Evolutionary conservation across 2,329 filamentous ascomycete genomes (phyloP).

Genomic region (Fusarium drepaniforme): DNA sequence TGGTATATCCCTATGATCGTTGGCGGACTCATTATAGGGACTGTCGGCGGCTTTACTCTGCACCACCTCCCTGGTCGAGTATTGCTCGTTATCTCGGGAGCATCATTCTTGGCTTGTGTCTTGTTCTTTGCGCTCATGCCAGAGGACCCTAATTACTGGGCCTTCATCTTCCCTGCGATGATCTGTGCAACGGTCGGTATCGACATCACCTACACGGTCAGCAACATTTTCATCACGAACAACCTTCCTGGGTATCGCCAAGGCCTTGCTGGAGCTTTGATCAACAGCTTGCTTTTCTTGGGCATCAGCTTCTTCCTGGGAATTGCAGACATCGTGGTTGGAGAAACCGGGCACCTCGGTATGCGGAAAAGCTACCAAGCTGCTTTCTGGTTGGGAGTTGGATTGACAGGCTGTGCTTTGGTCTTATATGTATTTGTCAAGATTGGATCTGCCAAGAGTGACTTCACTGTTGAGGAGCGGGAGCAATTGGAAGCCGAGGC

Average conservation of each 20-base stretch:
- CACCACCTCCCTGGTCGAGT: constrained; percentile 4
- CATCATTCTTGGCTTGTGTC: not conserved
- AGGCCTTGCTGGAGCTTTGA: constrained; percentile 1
- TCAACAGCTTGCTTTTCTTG: constrained; percentile 7
- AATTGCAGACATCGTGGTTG: constrained; percentile 62
- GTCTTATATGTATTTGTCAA: constrained; percentile 24
- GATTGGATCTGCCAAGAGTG: constrained; percentile 33
- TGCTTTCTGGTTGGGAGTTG: constrained; percentile 33
- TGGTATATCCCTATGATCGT: constrained; percentile 10
- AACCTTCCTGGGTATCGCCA: not conserved
- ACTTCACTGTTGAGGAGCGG: constrained; percentile 33
- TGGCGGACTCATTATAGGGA: constrained; percentile 7
- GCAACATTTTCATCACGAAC: constrained; percentile 59
- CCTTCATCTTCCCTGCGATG: constrained; percentile 71
- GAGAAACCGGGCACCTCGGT: constrained; percentile 52
- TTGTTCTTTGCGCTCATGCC: constrained; percentile 10
- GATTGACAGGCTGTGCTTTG: constrained; percentile 14
- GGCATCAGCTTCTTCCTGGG: constrained; percentile 10
- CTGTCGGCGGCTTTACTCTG: constrained; percentile 6
- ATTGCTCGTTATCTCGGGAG: not conserved
- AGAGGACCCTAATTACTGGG: constrained; percentile 65
- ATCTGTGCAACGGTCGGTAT: constrained; percentile 70
- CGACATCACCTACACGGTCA: constrained; percentile 73
- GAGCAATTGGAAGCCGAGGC: constrained; percentile 26
- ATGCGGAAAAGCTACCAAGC: constrained; percentile 40